Evolutionary conservation across 2,329 filamentous ascomycete species (phyloP).

Genomic region (Pseudogymnoascus sp.): DNA sequence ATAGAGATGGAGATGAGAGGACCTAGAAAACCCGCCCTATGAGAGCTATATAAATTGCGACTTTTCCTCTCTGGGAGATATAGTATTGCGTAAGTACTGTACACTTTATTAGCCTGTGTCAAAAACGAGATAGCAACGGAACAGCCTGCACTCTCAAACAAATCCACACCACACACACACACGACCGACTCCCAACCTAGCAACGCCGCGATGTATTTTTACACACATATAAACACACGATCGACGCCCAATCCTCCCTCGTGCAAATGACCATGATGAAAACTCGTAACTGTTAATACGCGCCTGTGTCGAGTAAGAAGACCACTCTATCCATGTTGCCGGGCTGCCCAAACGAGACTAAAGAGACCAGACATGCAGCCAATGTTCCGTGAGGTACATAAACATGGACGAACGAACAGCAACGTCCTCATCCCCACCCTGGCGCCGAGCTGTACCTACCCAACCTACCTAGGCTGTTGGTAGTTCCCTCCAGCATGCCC

Average conservation of each 20-base stretch:
- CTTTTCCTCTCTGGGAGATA: not conserved
- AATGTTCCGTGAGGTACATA: not conserved
- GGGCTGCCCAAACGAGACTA: slow-evolving; percentile 6
- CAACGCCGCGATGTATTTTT: slow-evolving; percentile 8
- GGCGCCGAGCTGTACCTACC: not conserved
- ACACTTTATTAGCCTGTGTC: slow-evolving; percentile 1
- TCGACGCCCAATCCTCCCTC: slow-evolving; percentile 3
- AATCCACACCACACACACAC: not conserved
- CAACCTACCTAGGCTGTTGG: not conserved
- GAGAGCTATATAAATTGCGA: slow-evolving; percentile 4
- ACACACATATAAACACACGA: slow-evolving; percentile 11
- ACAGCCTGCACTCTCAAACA: not conserved
- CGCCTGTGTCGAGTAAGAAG: slow-evolving; percentile 7
- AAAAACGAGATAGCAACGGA: not conserved
- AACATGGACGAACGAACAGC: not conserved
- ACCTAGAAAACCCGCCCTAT: not conserved
- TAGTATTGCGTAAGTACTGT: slow-evolving; percentile 6
- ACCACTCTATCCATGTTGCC: not conserved
- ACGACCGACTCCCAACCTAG: not conserved
- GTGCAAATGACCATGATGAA: not conserved
- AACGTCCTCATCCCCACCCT: not conserved
- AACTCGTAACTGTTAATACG: not conserved
- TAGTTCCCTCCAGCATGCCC: not conserved
- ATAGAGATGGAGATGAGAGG: not conserved
- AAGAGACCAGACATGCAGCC: slow-evolving; percentile 3